Evolutionary conservation across 768 basidiomycete genomes (phyloP), one percentile per base, ranked within the genome.

Genomic region (Mycena chlorophos): DNA sequence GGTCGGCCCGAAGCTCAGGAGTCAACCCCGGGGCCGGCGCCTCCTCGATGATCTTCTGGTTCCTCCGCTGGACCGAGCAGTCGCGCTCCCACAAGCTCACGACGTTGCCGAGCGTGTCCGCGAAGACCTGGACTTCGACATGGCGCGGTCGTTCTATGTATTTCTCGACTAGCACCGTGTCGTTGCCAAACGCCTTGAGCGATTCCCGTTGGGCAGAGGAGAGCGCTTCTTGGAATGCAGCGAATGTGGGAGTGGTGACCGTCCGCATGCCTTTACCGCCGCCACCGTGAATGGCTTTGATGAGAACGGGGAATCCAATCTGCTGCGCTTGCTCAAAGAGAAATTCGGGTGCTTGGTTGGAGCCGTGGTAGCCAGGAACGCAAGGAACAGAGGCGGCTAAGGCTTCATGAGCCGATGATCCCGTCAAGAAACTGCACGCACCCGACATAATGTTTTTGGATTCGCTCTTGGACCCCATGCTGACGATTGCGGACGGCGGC

Each of bases 81-180:
- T 95, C 94, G 47, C 94, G 79, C 70, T 97, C 95, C 91, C 93
- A 97, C n/a, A 96, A 77, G 65, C 91, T 92, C n/a, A 96, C 88
- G 3, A 83, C 87, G 43, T 79, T 82, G n/a, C 92, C 93, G 26
- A 77, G 70, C 8, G 72, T 78, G 73, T 97, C 95, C 13, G 91
- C 92, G 66, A 98, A 97, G 4, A 97, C 87, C 69, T 98, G 94
- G 3, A 98, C 94, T 66, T 98, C 95, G 27, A 98, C 85, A 67
- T 96, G 94, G 56, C 94, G 80, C 17, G 94, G 94, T 16, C 83
- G 84, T 60, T 86, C 80, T 50, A 98, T 87, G 64, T 89, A 98
- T 64, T 90, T 89, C 77, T 98, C 94, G 0, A 98, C 82, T 13
- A 96, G 74, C 2, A 98, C 94, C 8, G 82, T 81, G 53, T 90